Evolutionary conservation across 1,284 basidiomycete genomes (phyloP), one percentile per base, ranked within the genome.

Genomic region (Xerocomus nothofagi): DNA sequence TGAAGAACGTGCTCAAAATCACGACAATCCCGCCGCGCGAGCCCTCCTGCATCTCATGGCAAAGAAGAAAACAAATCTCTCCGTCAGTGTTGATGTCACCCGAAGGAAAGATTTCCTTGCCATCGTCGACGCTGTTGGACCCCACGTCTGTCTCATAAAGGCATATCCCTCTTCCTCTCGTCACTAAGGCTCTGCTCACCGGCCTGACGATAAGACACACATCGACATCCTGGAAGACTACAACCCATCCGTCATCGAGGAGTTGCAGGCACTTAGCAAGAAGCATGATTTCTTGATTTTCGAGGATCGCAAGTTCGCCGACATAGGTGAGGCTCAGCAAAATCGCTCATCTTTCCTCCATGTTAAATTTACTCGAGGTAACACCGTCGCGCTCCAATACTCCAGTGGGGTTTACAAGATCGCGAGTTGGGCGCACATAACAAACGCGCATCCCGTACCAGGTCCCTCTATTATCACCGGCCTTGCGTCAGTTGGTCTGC

Each of bases 261-360:
- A 82, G 53, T 77, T 99, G 36, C 77, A 84, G 51, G 73, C 74
- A 39, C 80, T 99, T 11, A 86, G 88, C 64, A 66, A 73, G 41
- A 87, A 91, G 69, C 86, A 97, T 59, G 92, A 98, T 64, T 99
- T 99, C 72, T 71, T 98, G 50, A 96, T 98, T 65, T 99, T 99
- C 59, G 96, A 99, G 73, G 97, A 99, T 74, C 80, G 97, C 59
- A 99, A 99, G 71, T 99, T 99, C 65, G 97, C 97, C 20, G 97
- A 99, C 71, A 99, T 99, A 55, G 96, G 95, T 93, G 59, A 55
- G 47, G 23, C 21, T 8, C 10, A 27, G n/a, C 11, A 30, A 33
- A 38, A 20, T 33, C 17, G 29, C 9, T 7, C 11, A 27, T 40
- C n/a, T n/a, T 31, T 31, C 32, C 9, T 41, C n/a, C 4, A 30